These are phyloP conservation scores for Iris macrosiphon DNA, from an alignment of 106 monocot species.

Conservation along the genomic window DNA sequence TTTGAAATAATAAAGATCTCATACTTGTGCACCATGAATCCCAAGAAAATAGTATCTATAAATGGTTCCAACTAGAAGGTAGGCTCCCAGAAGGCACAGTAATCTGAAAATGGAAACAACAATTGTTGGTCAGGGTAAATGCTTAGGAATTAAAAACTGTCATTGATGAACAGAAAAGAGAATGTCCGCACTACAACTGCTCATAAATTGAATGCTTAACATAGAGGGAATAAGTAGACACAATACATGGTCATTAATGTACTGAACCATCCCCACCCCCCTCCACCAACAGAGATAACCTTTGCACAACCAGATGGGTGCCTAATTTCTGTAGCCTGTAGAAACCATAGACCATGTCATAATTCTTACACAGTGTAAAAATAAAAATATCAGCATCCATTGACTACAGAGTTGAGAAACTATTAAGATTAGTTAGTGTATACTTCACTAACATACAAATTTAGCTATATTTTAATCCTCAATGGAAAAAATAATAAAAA, in stretches of 20 bases:
- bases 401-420: no score
- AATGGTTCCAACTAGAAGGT: slow-evolving; percentile 56
- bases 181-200: neutral
- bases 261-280: slow-evolving; percentile 75
- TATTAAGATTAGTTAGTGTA: no score
- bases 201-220: neutral
- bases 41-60: slow-evolving; percentile 83
- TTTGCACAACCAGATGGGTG: slow-evolving; percentile 95
- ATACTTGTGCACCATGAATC: slow-evolving; percentile 80
- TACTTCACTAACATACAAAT: no score
- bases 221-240: neutral
- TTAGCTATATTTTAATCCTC: no score
- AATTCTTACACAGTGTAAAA: no score
- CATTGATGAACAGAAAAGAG: no score
- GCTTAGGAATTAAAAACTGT: slow-evolving; percentile 1
- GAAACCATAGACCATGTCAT: no score
- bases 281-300: slow-evolving; percentile 41
- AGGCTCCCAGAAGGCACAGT: slow-evolving; percentile 63
- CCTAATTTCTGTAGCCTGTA: slow-evolving; percentile 55
- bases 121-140: neutral
- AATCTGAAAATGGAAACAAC: slow-evolving; percentile 27
- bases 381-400: no score
- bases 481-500: no score
- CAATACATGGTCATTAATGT: slow-evolving; percentile 72
- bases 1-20: neutral